A percentile compares a stretch with the other conserved stretches of the same genome.
phyloP scores from a whole-genome alignment of 1,139 yeast genomes.

The Suhomyces coccinellae region DNA sequence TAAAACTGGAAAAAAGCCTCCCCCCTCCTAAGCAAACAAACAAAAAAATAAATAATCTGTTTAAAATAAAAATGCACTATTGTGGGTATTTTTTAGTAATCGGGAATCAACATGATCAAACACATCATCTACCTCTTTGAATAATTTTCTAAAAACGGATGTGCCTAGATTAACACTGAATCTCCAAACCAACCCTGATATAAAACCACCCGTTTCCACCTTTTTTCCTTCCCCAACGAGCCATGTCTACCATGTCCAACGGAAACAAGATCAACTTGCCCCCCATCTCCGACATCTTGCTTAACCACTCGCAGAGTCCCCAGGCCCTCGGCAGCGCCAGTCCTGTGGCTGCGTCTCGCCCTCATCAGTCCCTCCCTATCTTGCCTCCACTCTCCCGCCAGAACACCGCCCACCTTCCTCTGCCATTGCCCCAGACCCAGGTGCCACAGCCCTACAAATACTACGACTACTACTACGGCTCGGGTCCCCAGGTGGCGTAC shows the following conservation, averaged over 20 bases:
- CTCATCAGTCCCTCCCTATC: conserved; percentile 8
- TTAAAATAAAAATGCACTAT: conserved; percentile 3
- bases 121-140: conserved; percentile 8
- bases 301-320: conserved; percentile 9
- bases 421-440: conserved; percentile 6
- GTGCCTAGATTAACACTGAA: conserved; percentile 10
- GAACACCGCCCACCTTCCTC: conserved; percentile 7
- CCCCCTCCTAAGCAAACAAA: conserved; percentile 2
- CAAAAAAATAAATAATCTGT: conserved; percentile 1
- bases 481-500: conserved; percentile 3
- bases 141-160: conserved; percentile 12
- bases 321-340: background rate
- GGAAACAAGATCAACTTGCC: conserved; percentile 34
- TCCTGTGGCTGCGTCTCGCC: conserved; percentile 1
- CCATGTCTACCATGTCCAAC: conserved; percentile 7
- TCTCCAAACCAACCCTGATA: conserved; percentile 10
- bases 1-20: background rate
- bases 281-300: conserved; percentile 38
- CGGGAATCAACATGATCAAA: conserved; percentile 12
- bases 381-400: conserved; percentile 14
- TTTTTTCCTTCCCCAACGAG: background rate
- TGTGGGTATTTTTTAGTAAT: conserved; percentile 10
- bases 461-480: conserved; percentile 17
- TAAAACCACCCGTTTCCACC: conserved; percentile 1
- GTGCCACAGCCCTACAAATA: conserved; percentile 14